These are phyloP conservation scores for Solanum medicagineum DNA, from an alignment of 257 asterid species.

Conservation along the genomic window DNA sequence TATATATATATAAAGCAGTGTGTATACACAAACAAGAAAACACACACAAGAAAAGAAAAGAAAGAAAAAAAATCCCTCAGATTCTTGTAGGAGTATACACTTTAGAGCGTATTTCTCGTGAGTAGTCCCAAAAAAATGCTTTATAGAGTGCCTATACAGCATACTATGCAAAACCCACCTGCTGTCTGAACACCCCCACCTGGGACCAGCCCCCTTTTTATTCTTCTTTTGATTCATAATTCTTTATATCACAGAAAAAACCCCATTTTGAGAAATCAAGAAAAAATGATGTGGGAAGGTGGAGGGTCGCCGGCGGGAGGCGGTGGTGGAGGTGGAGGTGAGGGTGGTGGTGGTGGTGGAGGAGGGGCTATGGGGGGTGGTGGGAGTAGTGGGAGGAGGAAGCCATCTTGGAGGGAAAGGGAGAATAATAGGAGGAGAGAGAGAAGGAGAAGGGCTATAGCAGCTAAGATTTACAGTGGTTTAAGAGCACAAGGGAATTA, in stretches of 20 bases:
- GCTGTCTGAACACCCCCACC: slow-evolving; percentile 2
- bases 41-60: background rate
- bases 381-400: slow-evolving; percentile 61
- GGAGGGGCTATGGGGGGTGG: background rate
- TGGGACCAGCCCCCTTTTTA: slow-evolving; percentile 2
- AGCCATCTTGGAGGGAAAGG: slow-evolving; percentile 93
- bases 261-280: background rate
- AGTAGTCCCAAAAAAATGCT: slow-evolving; percentile 14
- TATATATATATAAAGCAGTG: background rate
- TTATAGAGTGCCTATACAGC: slow-evolving; percentile 6
- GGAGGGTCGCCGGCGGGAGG: slow-evolving; percentile 53
- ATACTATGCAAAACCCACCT: background rate
- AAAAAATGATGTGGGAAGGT: slow-evolving; percentile 84
- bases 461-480: slow-evolving; percentile 87
- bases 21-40: background rate
- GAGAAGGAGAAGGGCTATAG: slow-evolving; percentile 88
- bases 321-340: slow-evolving; percentile 7
- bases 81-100: slow-evolving; percentile 19
- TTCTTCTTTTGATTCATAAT: background rate
- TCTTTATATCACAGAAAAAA: background rate
- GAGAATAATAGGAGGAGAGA: slow-evolving; percentile 96
- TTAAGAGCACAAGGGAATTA: slow-evolving; percentile 93
- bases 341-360: slow-evolving; percentile 1
- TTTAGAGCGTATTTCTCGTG: slow-evolving; percentile 47
- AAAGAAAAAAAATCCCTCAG: background rate